These are phyloP conservation scores for Zygosaccharomyces siamensis DNA, from an alignment of 805 yeast species.

Conservation along the genomic window DNA sequence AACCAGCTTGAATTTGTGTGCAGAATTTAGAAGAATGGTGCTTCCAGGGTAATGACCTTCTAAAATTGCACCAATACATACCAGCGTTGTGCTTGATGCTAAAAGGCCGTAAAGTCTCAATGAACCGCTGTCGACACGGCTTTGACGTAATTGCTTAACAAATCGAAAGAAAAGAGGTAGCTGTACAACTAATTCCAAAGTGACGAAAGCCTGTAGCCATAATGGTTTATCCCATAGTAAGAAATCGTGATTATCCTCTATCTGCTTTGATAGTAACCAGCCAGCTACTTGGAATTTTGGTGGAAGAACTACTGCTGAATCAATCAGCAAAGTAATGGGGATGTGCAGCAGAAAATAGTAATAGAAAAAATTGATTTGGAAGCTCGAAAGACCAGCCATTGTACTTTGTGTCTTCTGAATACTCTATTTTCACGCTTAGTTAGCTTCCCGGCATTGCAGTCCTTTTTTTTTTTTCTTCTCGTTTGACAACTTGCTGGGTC, in stretches of 20 bases:
- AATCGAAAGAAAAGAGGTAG: conserved; percentile 65
- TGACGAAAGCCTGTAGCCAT: conserved; percentile 73
- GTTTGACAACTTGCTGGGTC: not conserved
- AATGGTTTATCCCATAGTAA: conserved; percentile 52
- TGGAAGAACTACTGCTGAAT: conserved; percentile 68
- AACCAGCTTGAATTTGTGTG: conserved; percentile 23
- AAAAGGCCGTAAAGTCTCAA: conserved; percentile 71
- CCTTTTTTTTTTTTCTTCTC: not conserved
- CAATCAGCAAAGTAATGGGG: conserved; percentile 71
- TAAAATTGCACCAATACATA: conserved; percentile 56
- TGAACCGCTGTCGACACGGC: conserved; percentile 22
- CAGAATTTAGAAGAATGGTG: conserved; percentile 10
- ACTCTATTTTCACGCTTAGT: too few relatives aligned
- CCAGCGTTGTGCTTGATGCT: conserved; percentile 73
- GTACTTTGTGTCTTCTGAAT: not conserved
- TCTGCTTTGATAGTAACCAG: conserved; percentile 52
- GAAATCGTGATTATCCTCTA: conserved; percentile 64
- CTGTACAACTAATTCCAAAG: conserved; percentile 69
- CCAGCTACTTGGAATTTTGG: conserved; percentile 44
- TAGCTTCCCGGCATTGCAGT: too few relatives aligned
- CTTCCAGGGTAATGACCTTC: conserved; percentile 26
- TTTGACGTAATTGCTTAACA: conserved; percentile 11
- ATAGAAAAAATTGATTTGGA: conserved; percentile 38
- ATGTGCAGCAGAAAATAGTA: conserved; percentile 60
- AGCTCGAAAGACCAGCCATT: conserved; percentile 9